Base-by-base conservation (phyloP, 148 eudicot species). In the Rhododendron molle region DNA sequence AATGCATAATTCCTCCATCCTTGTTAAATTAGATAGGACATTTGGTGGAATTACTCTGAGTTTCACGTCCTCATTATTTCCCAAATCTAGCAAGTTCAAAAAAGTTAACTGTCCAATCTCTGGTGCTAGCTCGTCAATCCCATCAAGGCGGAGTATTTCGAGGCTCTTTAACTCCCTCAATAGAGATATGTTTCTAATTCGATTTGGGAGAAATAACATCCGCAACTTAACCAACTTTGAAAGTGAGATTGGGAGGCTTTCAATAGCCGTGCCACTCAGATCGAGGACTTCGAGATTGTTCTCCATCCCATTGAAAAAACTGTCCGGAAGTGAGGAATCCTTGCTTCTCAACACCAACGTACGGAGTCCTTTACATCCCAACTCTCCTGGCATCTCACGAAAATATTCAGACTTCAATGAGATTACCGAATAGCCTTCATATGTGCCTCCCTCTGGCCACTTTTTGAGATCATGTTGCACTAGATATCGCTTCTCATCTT, bases 81-180 rank as follows among this genome's bases (percentile, higher is more conserved):
- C 28, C 76, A 83, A 34, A 47, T 83, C 85, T 46, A 83, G 49
- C 15, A 72, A 30, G 43, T 62, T 44, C 79, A 83, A 32, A 72
- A 46, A 43, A 23, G 85, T 67, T 40, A 83, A 32, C 15, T 83
- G 85, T 28, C 85, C 7, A 7, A 83, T 71, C 34, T 72, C 85
- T 6, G 7, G 20, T 11, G 80, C 10, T 46, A 83, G 46, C n/a
- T 46, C 36, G 13, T 47, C 5, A 21, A 83, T 34, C 20, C 46
- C 28, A 18, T 36, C 9, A 71, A 72, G 1, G 60, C 49, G 46
- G 9, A 83, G 56, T 40, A 71, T 49, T 49, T 72, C 85, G 34
- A 72, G 85, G 54, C 32, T 83, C 79, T 83, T 83, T 28, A 72
- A 43, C 14, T 30, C 79, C 50, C 30, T 32, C 7, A 40, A 14